Base-by-base conservation (phyloP, 495 filamentous ascomycete species). In the Xylaria longipes region DNA sequence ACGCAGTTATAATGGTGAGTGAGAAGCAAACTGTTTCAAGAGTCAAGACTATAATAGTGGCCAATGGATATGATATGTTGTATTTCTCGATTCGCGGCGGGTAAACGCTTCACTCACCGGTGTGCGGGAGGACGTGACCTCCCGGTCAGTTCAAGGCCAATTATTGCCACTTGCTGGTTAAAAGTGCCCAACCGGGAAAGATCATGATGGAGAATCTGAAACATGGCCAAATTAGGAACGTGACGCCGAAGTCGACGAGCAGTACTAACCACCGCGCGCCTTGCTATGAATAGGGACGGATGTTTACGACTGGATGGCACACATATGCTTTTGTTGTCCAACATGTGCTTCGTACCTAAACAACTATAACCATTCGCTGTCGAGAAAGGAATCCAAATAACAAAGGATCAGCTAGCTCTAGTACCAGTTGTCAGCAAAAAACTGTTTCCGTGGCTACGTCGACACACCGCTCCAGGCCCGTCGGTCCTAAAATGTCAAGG, bases 401-500 rank as follows among this genome's bases (percentile, higher is more conserved):
- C 17, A 46, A 35, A 17, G 37, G 25, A 64, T 64, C 45, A 57
- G 35, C 25, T 11, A 33, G 15, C 25, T 52, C 7, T 22, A 14
- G 33, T 39, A 35, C 33, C 46, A 56, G 46, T 46, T 64, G 45
- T 54, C 37, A 6, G 22, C 66, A n/a, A 25, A 25, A 46, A 57
- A 22, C 57, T 50, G 65, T 14, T 39, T 25, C 22, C 8, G 46
- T 31, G 45, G 46, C 67, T 29, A 69, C 7, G 29, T 48, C 20
- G 37, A 69, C 52, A 48, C 65, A 57, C 33, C 50, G 9, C 25
- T 35, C 33, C 56, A 63, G 68, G 56, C 68, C 68, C 37, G 37
- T 62, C 45, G 43, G 8, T 35, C 27, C 68, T 31, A 52, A 35
- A 45, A 6, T 31, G 3, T 52, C 33, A 43, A 54, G 22, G 9